These are phyloP conservation scores for Flaveria bidentis DNA, from an alignment of 129 eudicot species.

Conservation along the genomic window DNA sequence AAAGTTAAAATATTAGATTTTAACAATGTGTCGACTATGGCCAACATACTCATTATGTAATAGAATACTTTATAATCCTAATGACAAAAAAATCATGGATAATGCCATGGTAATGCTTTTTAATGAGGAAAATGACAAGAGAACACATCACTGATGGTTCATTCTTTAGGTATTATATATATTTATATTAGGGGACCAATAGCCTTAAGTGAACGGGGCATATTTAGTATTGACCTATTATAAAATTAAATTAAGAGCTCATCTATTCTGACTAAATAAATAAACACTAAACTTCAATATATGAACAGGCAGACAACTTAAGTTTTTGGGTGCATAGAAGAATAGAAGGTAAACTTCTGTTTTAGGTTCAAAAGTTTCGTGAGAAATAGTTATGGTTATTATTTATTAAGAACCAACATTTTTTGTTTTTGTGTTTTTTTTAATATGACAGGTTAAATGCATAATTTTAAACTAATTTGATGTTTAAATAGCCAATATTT, in stretches of 20 bases:
- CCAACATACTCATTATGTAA: not conserved
- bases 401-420: too few species aligned
- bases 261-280: constrained; percentile 22
- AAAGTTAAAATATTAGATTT: not conserved
- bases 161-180: not conserved
- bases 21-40: not conserved
- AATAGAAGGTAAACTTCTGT: too few species aligned
- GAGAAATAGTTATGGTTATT: too few species aligned
- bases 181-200: constrained; percentile 1
- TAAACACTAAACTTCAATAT: constrained; percentile 18
- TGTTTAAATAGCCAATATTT: too few species aligned
- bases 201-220: not conserved
- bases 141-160: constrained; percentile 2
- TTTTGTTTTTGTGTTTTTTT: too few species aligned
- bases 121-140: constrained; percentile 18
- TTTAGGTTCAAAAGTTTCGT: too few species aligned
- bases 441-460: too few species aligned
- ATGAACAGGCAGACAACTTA: not conserved
- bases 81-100: constrained; percentile 3
- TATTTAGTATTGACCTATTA: not conserved
- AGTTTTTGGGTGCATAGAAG: too few species aligned
- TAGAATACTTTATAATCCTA: not conserved
- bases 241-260: constrained; percentile 10
- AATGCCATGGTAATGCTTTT: constrained; percentile 22
- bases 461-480: too few species aligned